Percentiles rank a stretch among this genome's conserved stretches.
Conservation (phyloP, 106 monocot genomes). For the Dendrobium catenatum region DNA sequence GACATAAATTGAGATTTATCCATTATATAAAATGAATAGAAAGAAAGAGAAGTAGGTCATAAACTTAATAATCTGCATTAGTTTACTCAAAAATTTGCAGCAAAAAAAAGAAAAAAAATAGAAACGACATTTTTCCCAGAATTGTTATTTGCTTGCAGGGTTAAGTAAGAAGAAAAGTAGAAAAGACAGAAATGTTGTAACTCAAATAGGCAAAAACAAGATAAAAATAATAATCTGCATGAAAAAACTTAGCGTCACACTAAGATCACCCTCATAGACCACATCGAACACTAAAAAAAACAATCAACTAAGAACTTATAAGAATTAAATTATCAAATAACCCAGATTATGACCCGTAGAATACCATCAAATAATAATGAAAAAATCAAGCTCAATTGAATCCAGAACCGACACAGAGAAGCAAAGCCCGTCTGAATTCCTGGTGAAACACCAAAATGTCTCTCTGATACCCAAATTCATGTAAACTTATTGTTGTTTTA, state of each 20-base stretch:
- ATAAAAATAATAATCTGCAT: background rate
- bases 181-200: background rate
- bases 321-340: background rate
- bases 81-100: background rate
- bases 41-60: background rate
- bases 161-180: background rate
- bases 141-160: background rate
- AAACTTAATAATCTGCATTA: background rate
- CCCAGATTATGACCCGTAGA: background rate
- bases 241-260: background rate
- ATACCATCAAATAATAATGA: background rate
- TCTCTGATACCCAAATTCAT: background rate
- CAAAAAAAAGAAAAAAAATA: background rate
- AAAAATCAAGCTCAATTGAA: background rate
- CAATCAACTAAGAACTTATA: background rate
- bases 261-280: background rate
- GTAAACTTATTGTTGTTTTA: too few species aligned
- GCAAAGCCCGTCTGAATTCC: background rate
- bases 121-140: background rate
- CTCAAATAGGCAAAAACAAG: background rate
- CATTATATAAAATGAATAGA: background rate
- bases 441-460: background rate
- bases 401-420: background rate
- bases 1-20: too few species aligned
- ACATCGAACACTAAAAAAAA: background rate